Conservation (phyloP, 441 rosid species). For the Arabidopsis hybrid region DNA sequence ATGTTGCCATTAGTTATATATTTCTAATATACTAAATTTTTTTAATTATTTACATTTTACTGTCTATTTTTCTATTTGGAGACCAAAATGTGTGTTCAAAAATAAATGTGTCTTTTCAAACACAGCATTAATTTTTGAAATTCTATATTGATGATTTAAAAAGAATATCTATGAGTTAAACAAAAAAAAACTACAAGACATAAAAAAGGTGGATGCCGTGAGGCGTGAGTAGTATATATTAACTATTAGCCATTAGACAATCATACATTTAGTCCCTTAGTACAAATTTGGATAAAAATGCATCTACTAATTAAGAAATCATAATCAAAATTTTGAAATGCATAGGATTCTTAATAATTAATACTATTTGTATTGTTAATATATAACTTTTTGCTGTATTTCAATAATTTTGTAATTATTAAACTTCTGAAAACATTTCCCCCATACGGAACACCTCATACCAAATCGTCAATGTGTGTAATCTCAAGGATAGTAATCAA, state of each 20-base stretch:
- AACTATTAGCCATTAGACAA: too few relatives aligned
- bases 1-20: background rate
- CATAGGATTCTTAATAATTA: background rate
- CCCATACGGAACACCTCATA: constrained; percentile 28
- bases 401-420: constrained; percentile 29
- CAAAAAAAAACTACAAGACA: background rate
- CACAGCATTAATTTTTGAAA: background rate
- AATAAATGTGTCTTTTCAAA: background rate
- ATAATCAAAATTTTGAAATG: background rate
- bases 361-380: background rate
- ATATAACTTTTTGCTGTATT: background rate
- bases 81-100: background rate
- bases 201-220: constrained; percentile 1
- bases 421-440: constrained; percentile 14
- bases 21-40: background rate
- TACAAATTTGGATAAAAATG: too few relatives aligned
- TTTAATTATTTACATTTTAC: background rate
- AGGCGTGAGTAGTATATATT: too few relatives aligned
- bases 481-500: constrained; percentile 26
- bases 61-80: background rate
- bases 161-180: background rate
- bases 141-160: background rate
- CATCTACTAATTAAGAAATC: background rate
- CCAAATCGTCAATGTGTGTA: constrained; percentile 30
- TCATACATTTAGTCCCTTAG: too few relatives aligned